Evolutionary conservation across 805 yeast genomes (phyloP), one percentile per base, ranked within the genome.

Genomic region (Candida tallmaniae): DNA sequence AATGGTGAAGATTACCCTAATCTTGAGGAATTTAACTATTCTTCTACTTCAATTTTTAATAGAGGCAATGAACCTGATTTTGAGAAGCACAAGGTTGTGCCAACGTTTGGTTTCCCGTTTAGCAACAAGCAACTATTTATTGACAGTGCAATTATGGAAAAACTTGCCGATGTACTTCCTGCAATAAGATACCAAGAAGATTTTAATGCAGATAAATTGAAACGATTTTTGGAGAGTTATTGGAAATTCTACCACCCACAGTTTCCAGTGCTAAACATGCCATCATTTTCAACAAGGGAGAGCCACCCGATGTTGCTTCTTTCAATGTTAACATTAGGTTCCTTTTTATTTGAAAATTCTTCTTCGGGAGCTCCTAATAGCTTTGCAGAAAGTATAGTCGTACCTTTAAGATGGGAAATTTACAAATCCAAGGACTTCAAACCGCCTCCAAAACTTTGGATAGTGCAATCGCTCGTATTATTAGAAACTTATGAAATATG

Each of bases 401-500:
- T 53, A 27, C 80, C 90, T 0, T 54, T 84, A 16, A 60, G 95
- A 34, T 80, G 81, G 74, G 58, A 73, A 11, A 65, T 85, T 5
- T 84, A 84, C 50, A 70, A 79, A 18, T 73, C 78, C 22, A 73
- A 74, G 4, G 81, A 78, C 36, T 82, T 81, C 49, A 76, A 73
- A 38, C 81, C 89, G 1, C 93, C 94, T 1, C 80, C 87, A 0
- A 67, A 68, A 38, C 62, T 80, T 3, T 84, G 86, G 79, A 73
- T 85, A 7, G 65, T 85, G 28, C 95, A 85, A 54, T 66, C 83
- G 40, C 61, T 85, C 41, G 49, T 82, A 30, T 51, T 85, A 40
- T 52, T 85, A 14, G 93, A 85, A 48, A 73, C 76, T 47, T 81
- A 75, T 51, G 95, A 84, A 51, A 81, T 83, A 51, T 67, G 78